Conservation (phyloP, 139 green algal species). For the Picochlorum sp. region DNA sequence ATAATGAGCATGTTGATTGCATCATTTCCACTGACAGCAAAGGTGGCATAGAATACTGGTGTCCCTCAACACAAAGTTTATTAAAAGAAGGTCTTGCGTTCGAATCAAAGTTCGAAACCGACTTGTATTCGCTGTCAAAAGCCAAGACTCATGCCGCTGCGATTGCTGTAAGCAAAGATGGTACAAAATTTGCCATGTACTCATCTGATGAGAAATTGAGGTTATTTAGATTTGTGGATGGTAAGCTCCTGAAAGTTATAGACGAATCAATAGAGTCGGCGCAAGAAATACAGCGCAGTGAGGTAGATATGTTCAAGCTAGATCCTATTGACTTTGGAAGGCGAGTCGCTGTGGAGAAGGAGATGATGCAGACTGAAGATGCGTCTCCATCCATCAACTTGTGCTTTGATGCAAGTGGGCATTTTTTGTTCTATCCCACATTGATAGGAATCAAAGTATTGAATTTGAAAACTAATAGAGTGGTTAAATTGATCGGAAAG, state of each 20-base stretch:
- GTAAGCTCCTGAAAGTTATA: conserved; percentile 75
- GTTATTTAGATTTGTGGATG: conserved; percentile 78
- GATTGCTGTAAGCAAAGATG: conserved; percentile 63
- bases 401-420: conserved; percentile 85
- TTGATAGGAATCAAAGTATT: conserved; percentile 93
- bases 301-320: conserved; percentile 46
- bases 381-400: conserved; percentile 60
- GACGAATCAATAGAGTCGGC: conserved; percentile 81
- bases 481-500: conserved; percentile 74
- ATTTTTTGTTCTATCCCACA: conserved; percentile 85
- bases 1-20: conserved; percentile 50
- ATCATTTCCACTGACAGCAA: conserved; percentile 59
- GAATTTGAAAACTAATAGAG: conserved; percentile 79
- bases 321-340: conserved; percentile 92
- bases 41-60: conserved; percentile 87
- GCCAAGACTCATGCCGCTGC: conserved; percentile 50
- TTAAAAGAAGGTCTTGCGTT: conserved; percentile 50
- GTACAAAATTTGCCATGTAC: conserved; percentile 66
- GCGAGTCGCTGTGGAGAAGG: conserved; percentile 48
- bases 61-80: conserved; percentile 32
- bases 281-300: conserved; percentile 38
- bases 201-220: conserved; percentile 71
- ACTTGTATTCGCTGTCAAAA: conserved; percentile 91
- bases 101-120: conserved; percentile 79
- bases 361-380: conserved; percentile 27